Evolutionary conservation across 2,329 filamentous ascomycete genomes (phyloP), one percentile per base, ranked within the genome.

Genomic region (Ambrosiella xylebori): DNA sequence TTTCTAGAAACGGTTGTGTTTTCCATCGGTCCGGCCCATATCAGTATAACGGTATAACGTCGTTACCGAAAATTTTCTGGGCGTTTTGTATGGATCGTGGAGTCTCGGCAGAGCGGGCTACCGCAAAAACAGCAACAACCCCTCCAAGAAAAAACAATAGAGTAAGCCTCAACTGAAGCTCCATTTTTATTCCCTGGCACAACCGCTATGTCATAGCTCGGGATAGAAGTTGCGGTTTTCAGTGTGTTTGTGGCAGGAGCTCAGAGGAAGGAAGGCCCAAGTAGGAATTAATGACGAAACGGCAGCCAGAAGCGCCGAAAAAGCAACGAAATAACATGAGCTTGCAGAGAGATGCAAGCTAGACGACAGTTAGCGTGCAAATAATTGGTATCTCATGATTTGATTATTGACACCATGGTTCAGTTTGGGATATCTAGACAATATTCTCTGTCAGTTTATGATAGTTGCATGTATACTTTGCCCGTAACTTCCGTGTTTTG

Each of bases 271-370:
- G 47, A 51, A 51, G 47, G 17, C 47, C 47, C 47, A 51, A 47
- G 15, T 5, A 51, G 47, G 17, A 19, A n/a, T 15, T 9, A 15
- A 39, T 15, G 39, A 58, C 35, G 52, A 58, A 58, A 58, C 4
- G 57, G 57, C 35, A 58, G 36, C 40, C 51, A 58, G 57, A 58
- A 58, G 57, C 57, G 57, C 57, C 57, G 57, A 58, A 55, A 55
- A 57, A 57, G 38, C 47, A 57, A 53, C 47, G 37, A 55, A 15
- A 36, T n/a, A 35, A 52, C 39, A n/a, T 9, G 39, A 41, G 39
- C 11, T 41, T n/a, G 47, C 6, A 19, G 9, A 9, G 13, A 35
- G 13, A 27, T 51, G 19, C 47, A 51, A 36, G 19, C 19, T n/a
- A 7, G 27, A 51, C 47, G 17, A 36, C n/a, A 6, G 19, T 11